Conservation (phyloP, 2,329 filamentous ascomycete genomes). For the Fusarium sp. region DNA sequence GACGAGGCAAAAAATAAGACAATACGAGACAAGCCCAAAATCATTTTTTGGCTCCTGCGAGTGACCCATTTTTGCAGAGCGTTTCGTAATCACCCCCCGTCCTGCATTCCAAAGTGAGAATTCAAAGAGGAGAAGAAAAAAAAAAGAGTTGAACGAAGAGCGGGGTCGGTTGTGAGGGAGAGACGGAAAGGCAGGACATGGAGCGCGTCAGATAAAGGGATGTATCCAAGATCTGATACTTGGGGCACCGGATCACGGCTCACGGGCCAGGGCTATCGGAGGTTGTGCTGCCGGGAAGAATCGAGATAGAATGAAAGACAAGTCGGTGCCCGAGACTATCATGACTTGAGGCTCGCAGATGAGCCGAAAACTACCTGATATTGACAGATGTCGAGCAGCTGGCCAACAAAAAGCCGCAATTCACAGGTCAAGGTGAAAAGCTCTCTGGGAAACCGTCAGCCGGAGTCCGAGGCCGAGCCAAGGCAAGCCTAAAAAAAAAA, state of each 20-base stretch:
- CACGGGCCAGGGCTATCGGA: not conserved
- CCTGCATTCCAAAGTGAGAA: constrained; percentile 4
- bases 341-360: not conserved
- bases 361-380: not conserved
- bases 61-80: not conserved
- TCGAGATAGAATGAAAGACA: not conserved
- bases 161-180: constrained; percentile 6
- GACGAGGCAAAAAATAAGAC: constrained; percentile 1
- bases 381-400: not conserved
- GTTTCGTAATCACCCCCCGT: constrained; percentile 20
- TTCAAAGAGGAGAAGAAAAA: not conserved
- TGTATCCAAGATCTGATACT: constrained; percentile 9
- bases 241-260: constrained; percentile 10
- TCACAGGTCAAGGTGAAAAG: not conserved
- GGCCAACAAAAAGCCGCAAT: constrained; percentile 3
- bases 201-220: constrained; percentile 26
- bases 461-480: constrained; percentile 1
- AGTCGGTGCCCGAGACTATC: not conserved
- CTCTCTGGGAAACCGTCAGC: not conserved
- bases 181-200: not conserved
- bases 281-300: not conserved
- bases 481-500: not conserved
- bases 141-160: constrained; percentile 5
- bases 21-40: constrained; percentile 13
- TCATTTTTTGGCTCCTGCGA: not conserved